Evolutionary conservation across 805 yeast species (phyloP), one percentile per base, ranked within the genome.

Genomic region (Starmerella sp.): DNA sequence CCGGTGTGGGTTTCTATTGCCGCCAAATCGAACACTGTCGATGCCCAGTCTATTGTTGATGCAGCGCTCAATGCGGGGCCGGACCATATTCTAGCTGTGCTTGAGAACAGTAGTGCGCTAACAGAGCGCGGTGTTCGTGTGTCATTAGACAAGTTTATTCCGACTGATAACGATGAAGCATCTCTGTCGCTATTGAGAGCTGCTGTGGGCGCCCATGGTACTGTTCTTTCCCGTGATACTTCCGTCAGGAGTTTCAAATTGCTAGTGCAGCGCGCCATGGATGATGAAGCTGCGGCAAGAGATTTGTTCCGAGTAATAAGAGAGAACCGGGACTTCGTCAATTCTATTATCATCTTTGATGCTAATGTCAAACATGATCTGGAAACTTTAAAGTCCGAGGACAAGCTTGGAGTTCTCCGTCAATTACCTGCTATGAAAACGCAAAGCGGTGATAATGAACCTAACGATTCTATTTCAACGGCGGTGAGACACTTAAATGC

Each of bases 1-100:
- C 54, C 52, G 2, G 43, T 13, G 6, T 59, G 62, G 62, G 28
- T 61, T 1, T 45, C 49, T 1, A 53, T 61, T 7, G 64, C 64
- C 5, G 38, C 54, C 11, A 34, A 32, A 1, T 57, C 65, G 1
- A 11, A 48, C 7, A 49, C 31, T 2, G 60, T 43, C 3, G 52
- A 60, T 37, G 31, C 62, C 0, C 62, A 61, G 32, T 14, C 29
- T 3, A 51, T 62, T 15, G 54, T 60, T 7, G 59, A 54, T 2
- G 7, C n/a, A 1, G 43, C 58, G 17, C 29, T 51, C 2, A 41
- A 46, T 13, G 28, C 31, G 3, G 58, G 57, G 15, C 7, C 29
- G 13, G 43, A 14, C 3, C 34, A 36, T 14, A 22, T 56, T 3
- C 11, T n/a, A 14, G 45, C 52, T 6, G 44, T 59, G 0, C 51